Evolutionary conservation across 441 rosid genomes (phyloP).

Genomic region (Hypseocharis bilobata): DNA sequence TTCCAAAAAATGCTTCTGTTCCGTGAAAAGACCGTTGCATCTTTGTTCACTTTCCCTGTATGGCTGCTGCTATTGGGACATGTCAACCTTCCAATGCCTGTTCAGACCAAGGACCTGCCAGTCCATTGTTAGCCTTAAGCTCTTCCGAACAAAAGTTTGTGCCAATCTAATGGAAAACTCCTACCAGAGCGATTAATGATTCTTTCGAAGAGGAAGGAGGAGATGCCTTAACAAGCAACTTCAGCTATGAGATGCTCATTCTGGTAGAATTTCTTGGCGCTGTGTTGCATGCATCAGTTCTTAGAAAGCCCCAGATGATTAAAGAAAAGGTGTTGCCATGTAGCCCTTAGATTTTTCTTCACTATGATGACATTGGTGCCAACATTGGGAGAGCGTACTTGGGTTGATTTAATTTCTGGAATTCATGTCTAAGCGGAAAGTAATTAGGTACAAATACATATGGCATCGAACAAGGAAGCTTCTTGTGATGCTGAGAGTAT

Average conservation of each 20-base stretch:
- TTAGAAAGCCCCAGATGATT: neutral
- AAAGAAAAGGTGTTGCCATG: constrained; percentile 1
- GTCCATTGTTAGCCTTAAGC: constrained; percentile 5
- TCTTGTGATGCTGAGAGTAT: constrained; percentile 11
- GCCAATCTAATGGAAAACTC: constrained; percentile 16
- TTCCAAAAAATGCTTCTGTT: constrained; percentile 49
- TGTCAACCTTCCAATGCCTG: constrained; percentile 1
- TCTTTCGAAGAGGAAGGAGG: neutral
- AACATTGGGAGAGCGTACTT: neutral
- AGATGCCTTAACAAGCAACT: constrained; percentile 17
- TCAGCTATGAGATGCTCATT: constrained; percentile 11
- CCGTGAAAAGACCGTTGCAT: constrained; percentile 29
- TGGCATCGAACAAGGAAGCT: constrained; percentile 2
- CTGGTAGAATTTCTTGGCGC: constrained; percentile 6
- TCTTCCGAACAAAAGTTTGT: neutral
- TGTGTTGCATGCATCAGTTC: constrained; percentile 5
- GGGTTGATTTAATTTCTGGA: neutral
- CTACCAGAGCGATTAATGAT: neutral
- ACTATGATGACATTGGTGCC: neutral
- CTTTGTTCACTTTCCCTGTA: neutral
- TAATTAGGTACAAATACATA: too few relatives aligned
- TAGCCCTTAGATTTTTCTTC: neutral
- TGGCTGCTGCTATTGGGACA: constrained; percentile 1
- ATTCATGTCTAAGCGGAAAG: too few relatives aligned
- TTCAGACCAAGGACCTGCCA: constrained; percentile 12